These are phyloP conservation scores for Termitomyces sp. DNA, from an alignment of 768 basidiomycete genomes.

Conservation along the genomic window DNA sequence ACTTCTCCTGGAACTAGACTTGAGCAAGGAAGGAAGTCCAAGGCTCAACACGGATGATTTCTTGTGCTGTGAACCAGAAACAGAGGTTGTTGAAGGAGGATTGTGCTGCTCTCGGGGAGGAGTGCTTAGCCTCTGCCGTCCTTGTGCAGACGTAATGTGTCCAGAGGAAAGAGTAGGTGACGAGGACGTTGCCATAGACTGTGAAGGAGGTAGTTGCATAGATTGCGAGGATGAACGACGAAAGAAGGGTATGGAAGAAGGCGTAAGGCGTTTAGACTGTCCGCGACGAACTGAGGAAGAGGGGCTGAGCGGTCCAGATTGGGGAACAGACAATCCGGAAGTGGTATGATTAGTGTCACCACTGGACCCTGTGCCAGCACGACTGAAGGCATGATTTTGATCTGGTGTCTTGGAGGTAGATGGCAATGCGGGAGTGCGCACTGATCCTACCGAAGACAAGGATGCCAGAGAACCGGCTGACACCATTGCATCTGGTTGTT, in stretches of 20 bases:
- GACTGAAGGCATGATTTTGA: slow-evolving; percentile 51
- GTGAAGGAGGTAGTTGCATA: slow-evolving; percentile 62
- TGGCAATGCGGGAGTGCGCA: slow-evolving; percentile 46
- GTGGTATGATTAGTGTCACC: slow-evolving; percentile 65
- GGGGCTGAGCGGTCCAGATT: slow-evolving; percentile 68
- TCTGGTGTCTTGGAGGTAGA: slow-evolving; percentile 70
- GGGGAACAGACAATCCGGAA: slow-evolving; percentile 50
- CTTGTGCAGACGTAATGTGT: slow-evolving; percentile 38
- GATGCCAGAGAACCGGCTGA: slow-evolving; percentile 78
- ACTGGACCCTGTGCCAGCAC: slow-evolving; percentile 76
- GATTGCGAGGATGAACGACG: slow-evolving; percentile 88
- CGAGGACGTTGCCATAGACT: slow-evolving; percentile 48
- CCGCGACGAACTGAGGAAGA: slow-evolving; percentile 65
- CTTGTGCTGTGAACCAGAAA: slow-evolving; percentile 63
- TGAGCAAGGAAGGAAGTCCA: slow-evolving; percentile 78
- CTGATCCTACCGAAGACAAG: slow-evolving; percentile 70
- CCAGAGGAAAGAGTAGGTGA: slow-evolving; percentile 47
- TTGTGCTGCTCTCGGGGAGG: slow-evolving; percentile 57
- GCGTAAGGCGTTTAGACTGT: slow-evolving; percentile 81
- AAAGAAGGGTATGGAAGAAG: slow-evolving; percentile 93
- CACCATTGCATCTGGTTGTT: slow-evolving; percentile 73
- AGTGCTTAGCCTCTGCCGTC: slow-evolving; percentile 39
- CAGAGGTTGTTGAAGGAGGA: slow-evolving; percentile 46
- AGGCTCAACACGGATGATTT: slow-evolving; percentile 83
- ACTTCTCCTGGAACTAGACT: slow-evolving; percentile 82